A percentile compares a stretch with the other conserved stretches of the same genome.
Conservation (phyloP, 805 yeast species). For the Myxozyma nipponensis region DNA sequence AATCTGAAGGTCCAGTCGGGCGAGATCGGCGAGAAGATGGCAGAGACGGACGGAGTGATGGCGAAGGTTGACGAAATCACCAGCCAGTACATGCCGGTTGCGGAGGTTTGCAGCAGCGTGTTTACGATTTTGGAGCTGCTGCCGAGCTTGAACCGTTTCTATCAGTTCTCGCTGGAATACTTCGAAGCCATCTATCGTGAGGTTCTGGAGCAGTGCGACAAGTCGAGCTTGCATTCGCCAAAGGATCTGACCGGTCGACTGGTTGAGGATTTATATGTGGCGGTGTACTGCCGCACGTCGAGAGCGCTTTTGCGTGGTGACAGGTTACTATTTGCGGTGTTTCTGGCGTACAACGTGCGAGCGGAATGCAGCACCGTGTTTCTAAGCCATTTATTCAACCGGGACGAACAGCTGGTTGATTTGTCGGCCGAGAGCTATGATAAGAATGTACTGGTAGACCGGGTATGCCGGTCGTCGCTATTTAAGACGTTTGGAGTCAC, state of each 20-base stretch:
- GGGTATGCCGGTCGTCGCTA: conserved; percentile 3
- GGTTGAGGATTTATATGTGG: conserved; percentile 43
- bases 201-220: conserved; percentile 31
- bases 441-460: conserved; percentile 5
- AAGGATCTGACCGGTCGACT: conserved; percentile 40
- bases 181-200: conserved; percentile 39
- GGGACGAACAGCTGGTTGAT: conserved; percentile 16
- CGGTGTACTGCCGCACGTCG: conserved; percentile 45
- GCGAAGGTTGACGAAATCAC: conserved; percentile 49
- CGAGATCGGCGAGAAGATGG: conserved; percentile 50
- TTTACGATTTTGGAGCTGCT: conserved; percentile 48
- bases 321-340: conserved; percentile 44
- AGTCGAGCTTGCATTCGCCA: conserved; percentile 23
- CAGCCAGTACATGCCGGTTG: conserved; percentile 50
- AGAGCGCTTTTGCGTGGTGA: conserved; percentile 48
- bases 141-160: conserved; percentile 47
- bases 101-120: conserved; percentile 51
- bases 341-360: conserved; percentile 18
- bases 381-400: conserved; percentile 15
- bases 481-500: conserved; percentile 8
- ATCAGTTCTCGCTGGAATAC: conserved; percentile 53
- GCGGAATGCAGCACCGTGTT: conserved; percentile 10
- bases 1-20: conserved; percentile 58
- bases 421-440: conserved; percentile 11
- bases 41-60: conserved; percentile 55